phyloP scores from a whole-genome alignment of 257 asterid genomes.

The Solanum piurae region DNA sequence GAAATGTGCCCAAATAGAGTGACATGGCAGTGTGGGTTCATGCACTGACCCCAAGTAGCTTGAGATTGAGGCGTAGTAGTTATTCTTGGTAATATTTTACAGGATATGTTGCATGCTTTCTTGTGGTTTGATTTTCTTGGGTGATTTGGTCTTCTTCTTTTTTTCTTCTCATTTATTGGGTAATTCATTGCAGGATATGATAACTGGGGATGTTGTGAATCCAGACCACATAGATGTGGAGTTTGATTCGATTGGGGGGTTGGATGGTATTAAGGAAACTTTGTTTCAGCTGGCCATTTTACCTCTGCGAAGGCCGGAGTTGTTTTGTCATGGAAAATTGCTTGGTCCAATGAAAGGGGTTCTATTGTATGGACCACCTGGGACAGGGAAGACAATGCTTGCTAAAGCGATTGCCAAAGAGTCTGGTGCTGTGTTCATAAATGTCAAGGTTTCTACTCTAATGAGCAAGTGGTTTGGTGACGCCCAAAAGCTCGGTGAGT shows the following conservation, averaged over 20 bases:
- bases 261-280: conserved; percentile 68
- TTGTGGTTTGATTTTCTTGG: conserved; percentile 18
- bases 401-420: conserved; percentile 98
- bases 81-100: background rate
- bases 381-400: conserved; percentile 99
- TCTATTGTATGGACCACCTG: conserved; percentile 95
- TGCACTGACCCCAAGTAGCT: background rate
- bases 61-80: background rate
- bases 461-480: conserved; percentile 99
- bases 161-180: background rate
- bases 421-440: conserved; percentile 89
- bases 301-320: conserved; percentile 78
- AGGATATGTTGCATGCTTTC: conserved; percentile 90
- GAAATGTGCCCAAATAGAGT: background rate
- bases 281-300: conserved; percentile 76
- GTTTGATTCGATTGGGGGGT: conserved; percentile 79
- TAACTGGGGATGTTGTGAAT: conserved; percentile 89
- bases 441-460: conserved; percentile 69
- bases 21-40: background rate
- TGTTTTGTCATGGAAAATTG: conserved; percentile 75
- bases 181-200: conserved; percentile 44
- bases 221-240: conserved; percentile 76
- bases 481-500: conserved; percentile 85
- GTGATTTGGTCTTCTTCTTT: background rate
- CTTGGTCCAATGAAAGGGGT: conserved; percentile 96